These are phyloP conservation scores for Nidularia sp. DNA, from an alignment of 768 basidiomycete species.

Conservation along the genomic window DNA sequence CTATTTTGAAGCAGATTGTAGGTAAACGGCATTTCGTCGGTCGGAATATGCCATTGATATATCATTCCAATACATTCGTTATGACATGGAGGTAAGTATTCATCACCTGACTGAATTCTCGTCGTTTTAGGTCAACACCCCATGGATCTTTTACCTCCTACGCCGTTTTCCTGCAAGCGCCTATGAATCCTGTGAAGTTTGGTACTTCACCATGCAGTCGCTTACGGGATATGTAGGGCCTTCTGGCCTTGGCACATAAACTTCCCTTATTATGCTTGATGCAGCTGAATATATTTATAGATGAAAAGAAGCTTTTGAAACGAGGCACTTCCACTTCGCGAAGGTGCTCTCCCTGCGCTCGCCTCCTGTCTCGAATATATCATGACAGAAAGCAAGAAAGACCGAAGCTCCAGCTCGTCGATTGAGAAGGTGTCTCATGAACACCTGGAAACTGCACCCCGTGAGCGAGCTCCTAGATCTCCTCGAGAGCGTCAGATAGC, in stretches of 20 bases:
- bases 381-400: too few species aligned
- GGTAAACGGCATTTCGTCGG: neutral
- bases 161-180: neutral
- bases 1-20: neutral
- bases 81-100: neutral
- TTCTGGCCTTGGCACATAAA: too few species aligned
- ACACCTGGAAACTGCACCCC: conserved; percentile 3
- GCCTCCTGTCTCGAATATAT: too few species aligned
- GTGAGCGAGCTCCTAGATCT: conserved; percentile 15
- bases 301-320: too few species aligned
- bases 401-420: conserved; percentile 10
- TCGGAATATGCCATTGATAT: neutral
- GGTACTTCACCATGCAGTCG: neutral
- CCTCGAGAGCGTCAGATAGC: conserved; percentile 35
- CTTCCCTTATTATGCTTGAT: too few species aligned
- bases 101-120: neutral
- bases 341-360: too few species aligned
- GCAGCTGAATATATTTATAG: too few species aligned
- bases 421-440: conserved; percentile 15
- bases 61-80: neutral
- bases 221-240: too few species aligned
- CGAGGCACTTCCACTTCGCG: too few species aligned
- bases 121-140: neutral
- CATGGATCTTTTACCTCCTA: neutral
- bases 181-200: neutral